These are phyloP conservation scores for Trichoderma guizhouense DNA, from an alignment of 2,329 filamentous ascomycete species.

Conservation along the genomic window DNA sequence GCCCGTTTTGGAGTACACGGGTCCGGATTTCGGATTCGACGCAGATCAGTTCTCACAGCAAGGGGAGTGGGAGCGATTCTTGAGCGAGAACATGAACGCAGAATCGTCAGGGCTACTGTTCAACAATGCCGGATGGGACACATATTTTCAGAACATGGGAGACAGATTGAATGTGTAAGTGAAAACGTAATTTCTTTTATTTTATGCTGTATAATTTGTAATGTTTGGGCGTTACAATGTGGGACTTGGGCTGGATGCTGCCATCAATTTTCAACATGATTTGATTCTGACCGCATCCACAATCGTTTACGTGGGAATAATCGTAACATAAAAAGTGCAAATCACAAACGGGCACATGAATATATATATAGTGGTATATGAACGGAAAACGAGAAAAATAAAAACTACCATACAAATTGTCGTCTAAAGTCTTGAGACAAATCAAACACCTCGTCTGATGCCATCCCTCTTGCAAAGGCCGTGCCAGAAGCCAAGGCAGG, in stretches of 20 bases:
- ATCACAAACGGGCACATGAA: background rate
- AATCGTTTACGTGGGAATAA: background rate
- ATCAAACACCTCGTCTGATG: background rate
- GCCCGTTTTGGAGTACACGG: constrained; percentile 10
- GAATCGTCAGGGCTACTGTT: constrained; percentile 5
- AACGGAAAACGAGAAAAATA: background rate
- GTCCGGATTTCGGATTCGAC: constrained; percentile 10
- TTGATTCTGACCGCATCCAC: background rate
- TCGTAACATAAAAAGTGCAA: background rate
- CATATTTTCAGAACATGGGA: constrained; percentile 6
- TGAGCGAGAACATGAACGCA: constrained; percentile 11
- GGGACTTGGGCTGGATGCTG: background rate
- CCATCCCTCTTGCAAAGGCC: background rate
- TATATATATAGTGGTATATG: background rate
- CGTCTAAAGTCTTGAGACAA: constrained; percentile 13
- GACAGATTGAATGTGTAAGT: constrained; percentile 12
- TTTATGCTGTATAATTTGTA: background rate
- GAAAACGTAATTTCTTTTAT: background rate
- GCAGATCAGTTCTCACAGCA: constrained; percentile 12
- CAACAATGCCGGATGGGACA: constrained; percentile 9
- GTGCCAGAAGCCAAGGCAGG: background rate
- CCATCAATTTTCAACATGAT: background rate
- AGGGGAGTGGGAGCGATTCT: constrained; percentile 6
- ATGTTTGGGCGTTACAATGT: background rate
- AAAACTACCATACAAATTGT: constrained; percentile 12